Evolutionary conservation across 2,329 filamentous ascomycete genomes (phyloP).

Genomic region (Cercospora sp.): DNA sequence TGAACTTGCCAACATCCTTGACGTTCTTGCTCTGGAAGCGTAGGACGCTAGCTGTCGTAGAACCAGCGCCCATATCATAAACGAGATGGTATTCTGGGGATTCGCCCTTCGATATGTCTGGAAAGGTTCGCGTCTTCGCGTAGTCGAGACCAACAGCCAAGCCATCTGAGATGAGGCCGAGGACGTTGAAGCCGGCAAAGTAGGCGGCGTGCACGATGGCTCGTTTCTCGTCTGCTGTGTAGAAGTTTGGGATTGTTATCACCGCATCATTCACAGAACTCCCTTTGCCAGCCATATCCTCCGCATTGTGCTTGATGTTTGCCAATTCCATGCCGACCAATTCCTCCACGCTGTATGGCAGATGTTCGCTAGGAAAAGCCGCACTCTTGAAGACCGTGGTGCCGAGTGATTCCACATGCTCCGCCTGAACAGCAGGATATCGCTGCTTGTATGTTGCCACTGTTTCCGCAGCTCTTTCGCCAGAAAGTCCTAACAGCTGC

Average conservation of each 20-base stretch:
- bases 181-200: slow-evolving; percentile 81
- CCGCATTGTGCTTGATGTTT: slow-evolving; percentile 85
- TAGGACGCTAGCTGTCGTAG: slow-evolving; percentile 83
- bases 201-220: slow-evolving; percentile 82
- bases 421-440: slow-evolving; percentile 75
- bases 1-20: slow-evolving; percentile 89
- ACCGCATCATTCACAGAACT: slow-evolving; percentile 76
- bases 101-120: slow-evolving; percentile 74
- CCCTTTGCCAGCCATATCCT: slow-evolving; percentile 74
- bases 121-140: slow-evolving; percentile 86
- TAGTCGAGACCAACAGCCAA: slow-evolving; percentile 94
- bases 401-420: slow-evolving; percentile 58
- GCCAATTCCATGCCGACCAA: slow-evolving; percentile 94
- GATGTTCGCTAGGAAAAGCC: slow-evolving; percentile 66
- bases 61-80: slow-evolving; percentile 97
- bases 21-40: slow-evolving; percentile 85
- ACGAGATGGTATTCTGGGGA: slow-evolving; percentile 91
- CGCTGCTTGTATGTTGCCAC: slow-evolving; percentile 70
- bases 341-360: slow-evolving; percentile 77
- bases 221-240: slow-evolving; percentile 84
- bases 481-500: slow-evolving; percentile 72
- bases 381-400: slow-evolving; percentile 82
- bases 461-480: slow-evolving; percentile 51
- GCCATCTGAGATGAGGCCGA: slow-evolving; percentile 84
- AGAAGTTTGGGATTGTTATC: slow-evolving; percentile 87